Percentiles rank a stretch among this genome's conserved stretches.
Evolutionary conservation across 2,329 filamentous ascomycete species (phyloP).

Genomic region (Fusarium pseudonygamai): DNA sequence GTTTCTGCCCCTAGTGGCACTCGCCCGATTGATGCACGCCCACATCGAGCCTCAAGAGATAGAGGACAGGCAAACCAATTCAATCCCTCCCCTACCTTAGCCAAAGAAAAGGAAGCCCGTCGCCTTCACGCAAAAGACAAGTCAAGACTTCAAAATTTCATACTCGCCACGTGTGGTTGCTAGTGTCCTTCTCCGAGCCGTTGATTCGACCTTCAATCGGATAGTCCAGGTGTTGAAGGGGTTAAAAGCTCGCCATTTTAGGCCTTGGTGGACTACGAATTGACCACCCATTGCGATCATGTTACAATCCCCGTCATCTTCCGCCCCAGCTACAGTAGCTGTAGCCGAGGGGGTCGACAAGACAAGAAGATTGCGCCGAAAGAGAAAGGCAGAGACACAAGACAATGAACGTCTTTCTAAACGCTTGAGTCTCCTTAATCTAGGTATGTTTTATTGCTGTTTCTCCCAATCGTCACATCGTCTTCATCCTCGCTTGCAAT

Average conservation of each 20-base stretch:
- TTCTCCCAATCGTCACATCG: background rate
- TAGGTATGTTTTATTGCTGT: slow-evolving; percentile 66
- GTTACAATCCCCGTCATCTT: slow-evolving; percentile 46
- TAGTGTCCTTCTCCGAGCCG: slow-evolving; percentile 19
- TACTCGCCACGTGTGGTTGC: slow-evolving; percentile 27
- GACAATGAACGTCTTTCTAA: slow-evolving; percentile 83
- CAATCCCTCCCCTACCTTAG: background rate
- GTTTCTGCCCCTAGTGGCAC: slow-evolving; percentile 39
- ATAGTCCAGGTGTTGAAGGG: slow-evolving; percentile 25
- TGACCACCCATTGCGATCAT: slow-evolving; percentile 42
- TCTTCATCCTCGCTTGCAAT: background rate
- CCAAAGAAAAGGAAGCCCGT: background rate
- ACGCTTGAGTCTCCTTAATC: slow-evolving; percentile 80
- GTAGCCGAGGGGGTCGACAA: slow-evolving; percentile 33
- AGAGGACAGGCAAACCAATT: background rate
- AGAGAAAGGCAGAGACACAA: slow-evolving; percentile 69
- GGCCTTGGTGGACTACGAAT: slow-evolving; percentile 13
- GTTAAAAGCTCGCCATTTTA: slow-evolving; percentile 31
- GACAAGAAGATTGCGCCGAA: slow-evolving; percentile 50
- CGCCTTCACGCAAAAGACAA: slow-evolving; percentile 13
- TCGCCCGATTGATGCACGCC: slow-evolving; percentile 36
- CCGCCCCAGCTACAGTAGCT: slow-evolving; percentile 29
- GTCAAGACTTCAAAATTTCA: slow-evolving; percentile 12
- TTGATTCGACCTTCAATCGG: slow-evolving; percentile 19
- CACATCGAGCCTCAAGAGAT: slow-evolving; percentile 25